Percentiles rank a stretch among this genome's conserved stretches.
phyloP scores from a whole-genome alignment of 192 early-diverging fungal genomes.

The Coemansia reversa region DNA sequence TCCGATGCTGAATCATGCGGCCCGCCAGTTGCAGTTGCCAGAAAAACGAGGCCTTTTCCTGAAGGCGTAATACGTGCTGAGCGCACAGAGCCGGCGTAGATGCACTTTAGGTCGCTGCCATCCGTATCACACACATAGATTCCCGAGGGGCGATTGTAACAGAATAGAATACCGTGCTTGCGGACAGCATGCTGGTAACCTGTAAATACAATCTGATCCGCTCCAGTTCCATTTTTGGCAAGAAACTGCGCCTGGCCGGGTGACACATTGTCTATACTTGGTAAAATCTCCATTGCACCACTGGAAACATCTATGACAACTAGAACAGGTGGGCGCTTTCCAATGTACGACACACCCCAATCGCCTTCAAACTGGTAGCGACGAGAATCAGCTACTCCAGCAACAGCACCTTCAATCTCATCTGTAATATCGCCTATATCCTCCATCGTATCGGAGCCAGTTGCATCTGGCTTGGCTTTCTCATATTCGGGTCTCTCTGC shows the following conservation, averaged over 20 bases:
- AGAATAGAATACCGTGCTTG: constrained; percentile 63
- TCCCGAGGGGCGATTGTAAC: constrained; percentile 64
- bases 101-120: constrained; percentile 35
- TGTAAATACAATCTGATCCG: constrained; percentile 59
- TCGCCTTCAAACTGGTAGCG: constrained; percentile 59
- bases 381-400: constrained; percentile 42
- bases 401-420: constrained; percentile 37
- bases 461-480: constrained; percentile 20
- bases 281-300: constrained; percentile 28
- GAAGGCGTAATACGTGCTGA: constrained; percentile 64
- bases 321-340: constrained; percentile 59
- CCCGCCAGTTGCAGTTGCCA: constrained; percentile 64
- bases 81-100: constrained; percentile 47
- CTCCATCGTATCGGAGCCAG: neutral
- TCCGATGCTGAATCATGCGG: constrained; percentile 68
- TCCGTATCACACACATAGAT: constrained; percentile 57
- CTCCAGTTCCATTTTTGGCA: constrained; percentile 16
- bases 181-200: constrained; percentile 62
- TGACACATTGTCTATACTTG: constrained; percentile 20
- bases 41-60: constrained; percentile 56
- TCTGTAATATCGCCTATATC: constrained; percentile 27
- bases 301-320: constrained; percentile 57
- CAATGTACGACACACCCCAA: constrained; percentile 70
- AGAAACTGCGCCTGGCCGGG: constrained; percentile 57
- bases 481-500: constrained; percentile 63